Evolutionary conservation across 306 rosid genomes (phyloP), one percentile per base, ranked within the genome.

Genomic region (Cicer pinnatifidum): DNA sequence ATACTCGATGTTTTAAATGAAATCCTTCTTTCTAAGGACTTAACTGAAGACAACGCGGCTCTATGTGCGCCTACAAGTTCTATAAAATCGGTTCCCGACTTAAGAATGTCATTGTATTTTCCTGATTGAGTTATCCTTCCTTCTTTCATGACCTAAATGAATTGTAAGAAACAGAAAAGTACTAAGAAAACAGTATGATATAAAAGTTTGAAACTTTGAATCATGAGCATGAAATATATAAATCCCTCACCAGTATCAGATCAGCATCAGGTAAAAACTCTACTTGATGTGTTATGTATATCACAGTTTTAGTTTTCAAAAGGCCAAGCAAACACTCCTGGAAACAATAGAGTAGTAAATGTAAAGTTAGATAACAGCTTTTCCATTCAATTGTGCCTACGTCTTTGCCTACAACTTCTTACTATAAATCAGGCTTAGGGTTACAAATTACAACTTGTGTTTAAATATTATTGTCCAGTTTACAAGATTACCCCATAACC

Each of bases 191-290:
- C 13, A 19, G 37, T 62, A 47, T 28, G 71, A 58, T 61, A 5
- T 7, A n/a, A 52, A 38, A 45, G 5, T 44, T 20, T 47, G 19
- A 67, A 39, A 44, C 1, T 20, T 20, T 39, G 19, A 72, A 56
- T 67, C 6, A 23, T 7, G 9, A 54, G 11, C 23, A 68, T 13
- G 51, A 62, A 78, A 54, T 28, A 9, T 20, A 12, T 23, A 28
- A 66, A 74, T 19, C 38, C 28, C 95, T 82, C 61, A 90, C 96
- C 89, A 89, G 82, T 65, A 93, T 89, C 75, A 89, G 82, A 80
- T 90, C 97, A 63, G 98, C 96, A 38, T 89, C 83, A 44, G 97
- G 93, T 78, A 93, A 85, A 85, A 90, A 93, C 67, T 92, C 98
- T 16, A 92, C 88, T 85, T 89, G 98, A 86, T 93, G 97, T 67